Evolutionary conservation across 1,139 yeast species (phyloP).

Genomic region (Chernovozyma sophiae-reginae): DNA sequence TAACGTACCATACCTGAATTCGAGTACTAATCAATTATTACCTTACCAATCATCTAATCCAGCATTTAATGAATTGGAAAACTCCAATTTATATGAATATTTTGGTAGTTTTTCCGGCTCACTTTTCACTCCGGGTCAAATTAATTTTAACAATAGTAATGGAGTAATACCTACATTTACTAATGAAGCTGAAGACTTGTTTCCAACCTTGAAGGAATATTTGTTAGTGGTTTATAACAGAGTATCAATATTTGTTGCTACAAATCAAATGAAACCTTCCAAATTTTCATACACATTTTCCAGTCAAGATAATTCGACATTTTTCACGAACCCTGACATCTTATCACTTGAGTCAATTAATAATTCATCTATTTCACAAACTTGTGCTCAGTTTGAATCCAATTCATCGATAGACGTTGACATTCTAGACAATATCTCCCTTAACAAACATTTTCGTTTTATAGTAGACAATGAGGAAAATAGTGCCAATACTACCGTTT

Average conservation of each 20-base stretch:
- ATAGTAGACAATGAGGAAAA: slow-evolving; percentile 25
- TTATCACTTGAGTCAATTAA: background rate
- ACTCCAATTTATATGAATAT: background rate
- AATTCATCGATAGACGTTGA: background rate
- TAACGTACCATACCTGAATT: slow-evolving; percentile 1
- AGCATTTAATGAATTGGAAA: background rate
- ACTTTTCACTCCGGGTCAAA: slow-evolving; percentile 1
- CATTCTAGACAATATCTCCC: slow-evolving; percentile 14
- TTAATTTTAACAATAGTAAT: background rate
- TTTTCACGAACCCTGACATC: slow-evolving; percentile 13
- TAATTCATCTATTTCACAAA: slow-evolving; percentile 1
- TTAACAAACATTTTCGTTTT: slow-evolving; percentile 34
- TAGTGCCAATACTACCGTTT: slow-evolving; percentile 28
- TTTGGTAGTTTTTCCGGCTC: background rate
- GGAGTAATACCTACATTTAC: background rate
- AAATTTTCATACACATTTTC: slow-evolving; percentile 16
- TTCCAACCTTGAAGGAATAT: slow-evolving; percentile 43
- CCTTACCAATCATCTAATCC: background rate
- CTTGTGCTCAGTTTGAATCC: background rate
- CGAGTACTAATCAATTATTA: background rate
- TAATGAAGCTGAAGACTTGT: background rate
- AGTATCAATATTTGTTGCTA: slow-evolving; percentile 31
- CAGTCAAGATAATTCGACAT: slow-evolving; percentile 14
- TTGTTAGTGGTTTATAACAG: slow-evolving; percentile 42
- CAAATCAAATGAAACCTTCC: slow-evolving; percentile 17